Percentiles rank a stretch among this genome's conserved stretches.
Conservation (phyloP, 2,329 filamentous ascomycete species). For the Hypoxylon sp. region DNA sequence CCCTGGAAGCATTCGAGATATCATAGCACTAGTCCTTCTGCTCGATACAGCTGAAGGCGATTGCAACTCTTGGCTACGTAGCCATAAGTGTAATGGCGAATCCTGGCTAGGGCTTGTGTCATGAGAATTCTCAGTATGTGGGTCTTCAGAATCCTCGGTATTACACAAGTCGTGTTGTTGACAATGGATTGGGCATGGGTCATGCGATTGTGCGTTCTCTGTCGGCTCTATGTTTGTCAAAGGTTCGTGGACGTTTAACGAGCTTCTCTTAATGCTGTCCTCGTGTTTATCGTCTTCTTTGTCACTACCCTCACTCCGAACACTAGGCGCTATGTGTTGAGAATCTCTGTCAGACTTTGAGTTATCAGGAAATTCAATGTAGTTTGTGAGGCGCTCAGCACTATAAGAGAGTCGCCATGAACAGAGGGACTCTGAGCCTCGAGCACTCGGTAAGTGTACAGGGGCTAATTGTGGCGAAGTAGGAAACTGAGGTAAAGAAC, state of each 20-base stretch:
- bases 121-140: slow-evolving; percentile 22
- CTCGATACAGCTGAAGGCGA: slow-evolving; percentile 43
- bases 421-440: slow-evolving; percentile 48
- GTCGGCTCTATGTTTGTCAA: background rate
- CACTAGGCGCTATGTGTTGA: slow-evolving; percentile 30
- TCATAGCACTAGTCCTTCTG: slow-evolving; percentile 42
- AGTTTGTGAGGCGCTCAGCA: slow-evolving; percentile 48
- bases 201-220: background rate
- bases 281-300: slow-evolving; percentile 16
- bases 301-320: background rate
- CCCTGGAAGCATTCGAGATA: slow-evolving; percentile 26
- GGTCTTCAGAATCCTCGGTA: slow-evolving; percentile 14
- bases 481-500: slow-evolving; percentile 42
- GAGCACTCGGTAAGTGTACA: slow-evolving; percentile 42
- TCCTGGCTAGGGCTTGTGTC: slow-evolving; percentile 41
- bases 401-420: slow-evolving; percentile 54
- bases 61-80: slow-evolving; percentile 51
- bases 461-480: slow-evolving; percentile 47
- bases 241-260: background rate
- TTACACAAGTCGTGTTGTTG: slow-evolving; percentile 7
- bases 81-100: slow-evolving; percentile 53
- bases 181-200: background rate
- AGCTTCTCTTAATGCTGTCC: background rate
- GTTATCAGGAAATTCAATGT: slow-evolving; percentile 44
- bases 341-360: slow-evolving; percentile 13